Percentiles rank a stretch among this genome's conserved stretches.
phyloP scores from a whole-genome alignment of 23 red algal genomes.

The Rhodosorus marinus region DNA sequence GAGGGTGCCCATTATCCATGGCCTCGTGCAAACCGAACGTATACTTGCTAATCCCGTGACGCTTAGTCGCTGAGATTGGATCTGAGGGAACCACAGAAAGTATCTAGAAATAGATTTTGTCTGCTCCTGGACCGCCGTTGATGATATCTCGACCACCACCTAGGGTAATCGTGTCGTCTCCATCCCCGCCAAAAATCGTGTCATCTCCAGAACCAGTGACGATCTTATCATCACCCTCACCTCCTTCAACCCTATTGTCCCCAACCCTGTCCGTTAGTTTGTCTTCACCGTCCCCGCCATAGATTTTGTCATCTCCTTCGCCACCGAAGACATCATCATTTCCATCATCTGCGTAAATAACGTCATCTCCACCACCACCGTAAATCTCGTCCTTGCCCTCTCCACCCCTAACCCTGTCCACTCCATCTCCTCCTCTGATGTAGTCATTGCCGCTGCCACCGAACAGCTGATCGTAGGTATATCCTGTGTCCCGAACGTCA shows the following conservation, averaged over 20 bases:
- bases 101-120: too few relatives aligned
- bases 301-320: slow-evolving; percentile 1
- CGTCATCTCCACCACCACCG: neutral
- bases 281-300: neutral
- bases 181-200: too few relatives aligned
- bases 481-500: neutral
- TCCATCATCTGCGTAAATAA: neutral
- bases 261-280: neutral
- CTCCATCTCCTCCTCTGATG: neutral
- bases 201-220: neutral
- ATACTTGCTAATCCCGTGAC: too few relatives aligned
- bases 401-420: neutral
- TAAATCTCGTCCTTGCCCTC: slow-evolving; percentile 1
- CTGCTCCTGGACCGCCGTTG: too few relatives aligned
- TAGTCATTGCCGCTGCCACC: neutral
- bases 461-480: neutral
- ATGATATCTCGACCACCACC: too few relatives aligned
- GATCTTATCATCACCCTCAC: neutral
- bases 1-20: too few relatives aligned
- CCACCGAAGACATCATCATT: slow-evolving; percentile 1
- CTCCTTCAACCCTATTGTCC: slow-evolving; percentile 3
- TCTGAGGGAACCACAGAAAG: too few relatives aligned
- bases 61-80: too few relatives aligned
- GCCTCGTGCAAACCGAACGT: too few relatives aligned
- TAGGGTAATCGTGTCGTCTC: too few relatives aligned